Percentiles rank a stretch among this genome's conserved stretches.
phyloP scores from a whole-genome alignment of 257 asterid genomes.

The Solanum raphanifolium region DNA sequence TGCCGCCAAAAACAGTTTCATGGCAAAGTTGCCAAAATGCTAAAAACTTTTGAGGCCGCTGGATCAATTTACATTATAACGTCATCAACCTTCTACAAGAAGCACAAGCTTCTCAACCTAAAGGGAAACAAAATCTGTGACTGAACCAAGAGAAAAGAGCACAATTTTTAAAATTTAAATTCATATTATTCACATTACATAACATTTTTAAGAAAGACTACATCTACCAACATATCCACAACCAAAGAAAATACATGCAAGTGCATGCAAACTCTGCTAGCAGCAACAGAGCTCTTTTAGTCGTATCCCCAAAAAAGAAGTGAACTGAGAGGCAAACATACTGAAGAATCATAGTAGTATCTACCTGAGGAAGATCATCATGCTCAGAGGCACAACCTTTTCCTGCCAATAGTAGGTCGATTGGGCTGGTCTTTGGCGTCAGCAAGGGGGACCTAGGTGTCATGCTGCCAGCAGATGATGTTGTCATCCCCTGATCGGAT shows the following conservation, averaged over 20 bases:
- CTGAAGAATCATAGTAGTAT: constrained; percentile 7
- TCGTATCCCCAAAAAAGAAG: not conserved
- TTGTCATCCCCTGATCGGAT: constrained; percentile 97
- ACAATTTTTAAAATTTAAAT: not conserved
- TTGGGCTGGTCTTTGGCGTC: constrained; percentile 82
- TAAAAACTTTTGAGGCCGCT: not conserved
- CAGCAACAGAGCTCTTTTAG: not conserved
- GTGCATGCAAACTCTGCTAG: not conserved
- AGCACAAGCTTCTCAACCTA: not conserved
- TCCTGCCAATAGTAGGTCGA: constrained; percentile 75
- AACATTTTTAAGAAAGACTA: not conserved
- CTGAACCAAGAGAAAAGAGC: not conserved
- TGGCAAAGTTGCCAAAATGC: not conserved
- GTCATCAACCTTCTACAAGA: not conserved
- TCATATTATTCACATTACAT: not conserved
- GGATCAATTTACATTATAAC: not conserved
- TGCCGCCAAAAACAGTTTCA: not conserved
- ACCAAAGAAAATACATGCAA: not conserved
- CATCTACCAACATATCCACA: not conserved
- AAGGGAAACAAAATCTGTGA: not conserved
- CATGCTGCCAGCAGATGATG: constrained; percentile 98
- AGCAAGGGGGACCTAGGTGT: constrained; percentile 93
- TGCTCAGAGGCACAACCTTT: constrained; percentile 91
- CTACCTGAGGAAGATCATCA: constrained; percentile 94
- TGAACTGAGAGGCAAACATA: not conserved